Evolutionary conservation across 148 eudicot species (phyloP).

Genomic region (Chenopodium formosanum): DNA sequence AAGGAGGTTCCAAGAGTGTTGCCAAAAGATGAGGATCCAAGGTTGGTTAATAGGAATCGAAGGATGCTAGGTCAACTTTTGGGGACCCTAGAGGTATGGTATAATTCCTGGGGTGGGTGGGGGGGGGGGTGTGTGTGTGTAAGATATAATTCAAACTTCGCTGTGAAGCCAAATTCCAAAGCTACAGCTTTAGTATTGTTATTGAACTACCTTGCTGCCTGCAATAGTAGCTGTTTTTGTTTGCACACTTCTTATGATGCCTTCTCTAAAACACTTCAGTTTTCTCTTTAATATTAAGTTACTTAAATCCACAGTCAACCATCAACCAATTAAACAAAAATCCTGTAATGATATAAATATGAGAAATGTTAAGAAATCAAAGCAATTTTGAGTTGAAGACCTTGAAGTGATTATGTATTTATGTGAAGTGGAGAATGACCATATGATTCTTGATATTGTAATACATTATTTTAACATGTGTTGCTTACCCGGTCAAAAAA

Average conservation of each 20-base stretch:
- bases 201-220: background rate
- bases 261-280: background rate
- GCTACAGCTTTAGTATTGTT: background rate
- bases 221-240: background rate
- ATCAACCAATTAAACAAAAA: too few relatives aligned
- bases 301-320: too few relatives aligned
- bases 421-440: too few relatives aligned
- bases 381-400: too few relatives aligned
- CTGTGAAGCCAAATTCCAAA: background rate
- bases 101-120: background rate
- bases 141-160: background rate
- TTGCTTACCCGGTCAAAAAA: too few relatives aligned
- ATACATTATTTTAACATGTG: too few relatives aligned
- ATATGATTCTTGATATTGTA: too few relatives aligned
- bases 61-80: constrained; percentile 91
- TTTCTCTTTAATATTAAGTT: too few relatives aligned
- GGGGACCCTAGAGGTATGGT: constrained; percentile 85
- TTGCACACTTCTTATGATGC: background rate
- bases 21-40: constrained; percentile 82
- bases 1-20: constrained; percentile 66
- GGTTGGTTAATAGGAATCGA: constrained; percentile 71
- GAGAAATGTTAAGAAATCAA: too few relatives aligned
- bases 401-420: too few relatives aligned
- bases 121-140: background rate
- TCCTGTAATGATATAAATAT: too few relatives aligned